phyloP scores from a whole-genome alignment of 2,329 filamentous ascomycete species.

The Fusarium aywerte region DNA sequence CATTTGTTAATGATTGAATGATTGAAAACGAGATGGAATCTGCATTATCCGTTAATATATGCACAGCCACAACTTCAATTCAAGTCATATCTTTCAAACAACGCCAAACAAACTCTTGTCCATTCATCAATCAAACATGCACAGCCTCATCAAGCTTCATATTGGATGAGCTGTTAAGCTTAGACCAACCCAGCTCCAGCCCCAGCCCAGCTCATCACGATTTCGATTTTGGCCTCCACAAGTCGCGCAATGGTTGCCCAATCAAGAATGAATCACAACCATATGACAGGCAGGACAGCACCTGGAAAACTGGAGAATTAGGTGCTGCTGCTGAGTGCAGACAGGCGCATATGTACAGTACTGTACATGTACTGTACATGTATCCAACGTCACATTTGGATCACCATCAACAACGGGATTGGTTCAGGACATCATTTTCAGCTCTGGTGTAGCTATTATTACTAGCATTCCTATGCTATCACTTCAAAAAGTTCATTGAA shows the following conservation, averaged over 20 bases:
- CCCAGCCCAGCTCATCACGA: slow-evolving; percentile 21
- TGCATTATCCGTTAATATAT: background rate
- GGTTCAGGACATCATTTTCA: slow-evolving; percentile 30
- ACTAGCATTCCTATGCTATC: slow-evolving; percentile 12
- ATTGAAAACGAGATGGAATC: background rate
- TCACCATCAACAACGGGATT: slow-evolving; percentile 18
- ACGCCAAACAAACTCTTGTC: slow-evolving; percentile 16
- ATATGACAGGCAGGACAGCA: slow-evolving; percentile 24
- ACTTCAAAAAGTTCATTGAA: slow-evolving; percentile 5
- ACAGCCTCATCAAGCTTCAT: slow-evolving; percentile 22
- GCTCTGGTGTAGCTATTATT: slow-evolving; percentile 2
- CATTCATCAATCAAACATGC: slow-evolving; percentile 1
- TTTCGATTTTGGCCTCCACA: slow-evolving; percentile 24
- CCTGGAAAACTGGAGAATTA: slow-evolving; percentile 24
- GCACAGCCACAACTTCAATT: slow-evolving; percentile 12
- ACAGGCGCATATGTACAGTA: background rate
- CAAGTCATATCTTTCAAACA: slow-evolving; percentile 1
- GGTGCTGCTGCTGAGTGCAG: background rate
- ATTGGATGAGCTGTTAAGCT: slow-evolving; percentile 5
- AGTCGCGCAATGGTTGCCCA: slow-evolving; percentile 35
- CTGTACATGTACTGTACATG: background rate
- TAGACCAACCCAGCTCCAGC: background rate
- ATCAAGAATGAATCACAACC: slow-evolving; percentile 28
- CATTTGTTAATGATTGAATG: too few species aligned
- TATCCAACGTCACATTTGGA: slow-evolving; percentile 32